Evolutionary conservation across 1,284 basidiomycete genomes (phyloP).

Genomic region (Naganishia sp.): DNA sequence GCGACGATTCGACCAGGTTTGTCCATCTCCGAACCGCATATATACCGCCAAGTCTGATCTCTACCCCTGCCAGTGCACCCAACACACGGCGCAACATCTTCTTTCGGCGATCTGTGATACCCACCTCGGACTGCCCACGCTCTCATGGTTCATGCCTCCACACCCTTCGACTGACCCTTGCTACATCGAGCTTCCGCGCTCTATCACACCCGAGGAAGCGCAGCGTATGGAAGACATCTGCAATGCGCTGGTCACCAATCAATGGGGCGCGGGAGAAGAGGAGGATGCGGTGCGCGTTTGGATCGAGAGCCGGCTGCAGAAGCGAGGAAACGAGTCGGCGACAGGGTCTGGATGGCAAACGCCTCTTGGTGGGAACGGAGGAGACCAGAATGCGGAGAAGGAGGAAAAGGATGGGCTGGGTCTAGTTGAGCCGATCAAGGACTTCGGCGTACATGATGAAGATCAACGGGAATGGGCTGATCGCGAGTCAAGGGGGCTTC

Average conservation of each 20-base stretch:
- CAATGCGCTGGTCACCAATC: constrained; percentile 65
- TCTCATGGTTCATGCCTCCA: constrained; percentile 66
- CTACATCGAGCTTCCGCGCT: constrained; percentile 75
- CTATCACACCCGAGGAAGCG: constrained; percentile 68
- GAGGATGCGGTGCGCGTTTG: constrained; percentile 26
- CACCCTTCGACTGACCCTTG: constrained; percentile 64
- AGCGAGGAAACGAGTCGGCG: constrained; percentile 60
- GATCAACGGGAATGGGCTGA: constrained; percentile 51
- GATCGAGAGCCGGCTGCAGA: constrained; percentile 33
- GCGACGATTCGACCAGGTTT: constrained; percentile 77
- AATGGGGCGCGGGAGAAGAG: constrained; percentile 54
- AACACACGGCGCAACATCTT: constrained; percentile 80
- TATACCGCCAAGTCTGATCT: too few species aligned
- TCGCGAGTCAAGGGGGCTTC: constrained; percentile 68
- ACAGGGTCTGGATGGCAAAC: constrained; percentile 56
- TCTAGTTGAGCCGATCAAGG: constrained; percentile 38
- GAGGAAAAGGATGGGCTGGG: constrained; percentile 42
- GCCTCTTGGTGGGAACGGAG: constrained; percentile 36
- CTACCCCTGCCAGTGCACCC: constrained; percentile 48
- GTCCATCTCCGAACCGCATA: too few species aligned
- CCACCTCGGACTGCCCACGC: constrained; percentile 67
- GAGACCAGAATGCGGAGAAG: constrained; percentile 10
- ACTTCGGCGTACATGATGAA: constrained; percentile 18
- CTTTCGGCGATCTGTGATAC: constrained; percentile 78
- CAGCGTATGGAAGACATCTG: constrained; percentile 64